Conservation (phyloP, 2,329 filamentous ascomycete genomes). For the Diaporthe caulivora region DNA sequence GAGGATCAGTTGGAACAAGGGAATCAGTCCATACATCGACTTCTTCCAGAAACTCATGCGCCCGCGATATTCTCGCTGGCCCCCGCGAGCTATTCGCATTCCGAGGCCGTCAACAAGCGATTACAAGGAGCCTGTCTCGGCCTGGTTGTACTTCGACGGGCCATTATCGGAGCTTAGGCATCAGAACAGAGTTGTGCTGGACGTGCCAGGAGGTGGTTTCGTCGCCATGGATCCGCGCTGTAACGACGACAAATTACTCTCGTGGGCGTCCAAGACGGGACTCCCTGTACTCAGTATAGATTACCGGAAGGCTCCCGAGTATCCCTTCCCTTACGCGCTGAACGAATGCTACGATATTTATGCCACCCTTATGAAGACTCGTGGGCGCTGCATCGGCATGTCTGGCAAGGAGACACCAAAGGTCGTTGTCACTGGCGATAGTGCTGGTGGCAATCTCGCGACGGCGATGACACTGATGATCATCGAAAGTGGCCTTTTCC, state of each 20-base stretch:
- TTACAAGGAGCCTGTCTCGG: constrained; percentile 85
- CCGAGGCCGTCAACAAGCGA: constrained; percentile 82
- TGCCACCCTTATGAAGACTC: constrained; percentile 76
- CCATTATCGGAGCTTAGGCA: constrained; percentile 81
- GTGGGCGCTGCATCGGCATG: constrained; percentile 82
- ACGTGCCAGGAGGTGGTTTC: constrained; percentile 94
- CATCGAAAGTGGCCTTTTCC: constrained; percentile 76
- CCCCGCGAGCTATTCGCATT: constrained; percentile 86
- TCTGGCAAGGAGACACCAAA: constrained; percentile 75
- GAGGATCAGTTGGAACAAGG: constrained; percentile 95
- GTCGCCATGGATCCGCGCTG: constrained; percentile 97
- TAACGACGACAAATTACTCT: constrained; percentile 92
- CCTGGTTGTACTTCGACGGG: constrained; percentile 96
- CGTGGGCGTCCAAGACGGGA: constrained; percentile 90
- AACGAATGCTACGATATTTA: constrained; percentile 93
- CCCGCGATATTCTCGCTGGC: constrained; percentile 83
- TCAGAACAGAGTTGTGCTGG: constrained; percentile 83
- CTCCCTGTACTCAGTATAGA: constrained; percentile 92
- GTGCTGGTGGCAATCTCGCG: constrained; percentile 84
- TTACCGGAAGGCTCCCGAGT: constrained; percentile 88
- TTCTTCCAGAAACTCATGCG: constrained; percentile 80
- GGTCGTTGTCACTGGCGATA: constrained; percentile 82
- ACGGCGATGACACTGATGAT: constrained; percentile 90
- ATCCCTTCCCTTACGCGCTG: constrained; percentile 85
- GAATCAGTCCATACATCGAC: constrained; percentile 85